These are phyloP conservation scores for Parmelia sp. DNA, from an alignment of 495 filamentous ascomycete genomes.

Conservation along the genomic window DNA sequence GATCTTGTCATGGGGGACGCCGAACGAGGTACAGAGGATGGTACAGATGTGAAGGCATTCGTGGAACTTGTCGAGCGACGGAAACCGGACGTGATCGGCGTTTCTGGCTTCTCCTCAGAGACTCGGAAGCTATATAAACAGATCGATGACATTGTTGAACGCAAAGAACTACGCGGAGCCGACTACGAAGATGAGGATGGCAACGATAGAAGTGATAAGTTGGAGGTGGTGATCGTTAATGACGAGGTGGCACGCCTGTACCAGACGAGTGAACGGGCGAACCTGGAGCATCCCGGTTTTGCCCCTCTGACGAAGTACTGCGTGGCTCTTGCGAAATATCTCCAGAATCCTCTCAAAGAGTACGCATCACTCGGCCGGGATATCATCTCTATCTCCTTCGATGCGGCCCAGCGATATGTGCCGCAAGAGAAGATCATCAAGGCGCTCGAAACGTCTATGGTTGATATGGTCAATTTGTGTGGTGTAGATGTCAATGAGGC, in stretches of 20 bases:
- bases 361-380: conserved; percentile 89
- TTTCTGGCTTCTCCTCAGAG: conserved; percentile 86
- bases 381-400: conserved; percentile 77
- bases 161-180: conserved; percentile 65
- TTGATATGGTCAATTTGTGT: conserved; percentile 95
- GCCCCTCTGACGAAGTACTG: conserved; percentile 76
- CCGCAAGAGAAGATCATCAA: conserved; percentile 78
- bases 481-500: conserved; percentile 94
- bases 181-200: conserved; percentile 66
- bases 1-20: conserved; percentile 66
- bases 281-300: conserved; percentile 70
- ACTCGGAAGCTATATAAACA: conserved; percentile 77
- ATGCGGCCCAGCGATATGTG: conserved; percentile 80
- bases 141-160: conserved; percentile 65
- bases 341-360: conserved; percentile 91
- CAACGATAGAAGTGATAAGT: conserved; percentile 52
- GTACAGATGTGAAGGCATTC: conserved; percentile 57
- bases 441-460: conserved; percentile 85
- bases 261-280: conserved; percentile 79
- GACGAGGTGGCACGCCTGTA: conserved; percentile 94
- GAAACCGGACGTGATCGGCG: conserved; percentile 81
- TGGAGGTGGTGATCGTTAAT: conserved; percentile 88
- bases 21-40: conserved; percentile 57
- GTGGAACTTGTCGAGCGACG: conserved; percentile 65
- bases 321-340: conserved; percentile 77